Percentiles rank a stretch among this genome's conserved stretches.
Evolutionary conservation across 441 rosid genomes (phyloP).

Genomic region (Francoa sonchifolia): DNA sequence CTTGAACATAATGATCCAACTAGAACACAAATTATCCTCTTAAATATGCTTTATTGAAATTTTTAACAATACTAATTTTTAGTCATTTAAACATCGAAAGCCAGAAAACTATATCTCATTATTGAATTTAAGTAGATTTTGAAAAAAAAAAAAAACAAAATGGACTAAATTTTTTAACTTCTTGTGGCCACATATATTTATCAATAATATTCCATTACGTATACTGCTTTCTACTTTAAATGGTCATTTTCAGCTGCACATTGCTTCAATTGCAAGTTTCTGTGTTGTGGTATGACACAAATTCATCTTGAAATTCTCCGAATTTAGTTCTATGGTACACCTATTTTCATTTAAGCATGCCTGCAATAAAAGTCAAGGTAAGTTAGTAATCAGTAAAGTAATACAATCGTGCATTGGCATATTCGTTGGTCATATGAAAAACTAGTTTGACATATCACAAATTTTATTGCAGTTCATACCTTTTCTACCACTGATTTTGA

Average conservation of each 20-base stretch:
- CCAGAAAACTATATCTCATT: too few relatives aligned
- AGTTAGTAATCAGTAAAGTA: not conserved
- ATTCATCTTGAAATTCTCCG: conserved; percentile 25
- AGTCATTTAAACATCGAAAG: too few relatives aligned
- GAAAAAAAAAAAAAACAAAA: too few relatives aligned
- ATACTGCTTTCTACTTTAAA: not conserved
- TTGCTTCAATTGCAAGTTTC: conserved; percentile 45
- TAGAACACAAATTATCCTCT: too few relatives aligned
- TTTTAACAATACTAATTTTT: too few relatives aligned
- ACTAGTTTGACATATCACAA: not conserved
- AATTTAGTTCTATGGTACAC: conserved; percentile 24
- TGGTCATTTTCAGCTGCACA: conserved; percentile 24
- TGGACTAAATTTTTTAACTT: not conserved
- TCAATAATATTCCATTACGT: not conserved
- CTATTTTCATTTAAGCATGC: conserved; percentile 31
- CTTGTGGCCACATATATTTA: not conserved
- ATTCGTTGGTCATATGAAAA: not conserved
- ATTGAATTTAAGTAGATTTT: too few relatives aligned
- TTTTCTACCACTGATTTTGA: conserved; percentile 30
- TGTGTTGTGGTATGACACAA: conserved; percentile 23
- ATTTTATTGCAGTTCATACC: conserved; percentile 17
- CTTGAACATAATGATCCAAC: too few relatives aligned
- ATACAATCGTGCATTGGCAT: not conserved
- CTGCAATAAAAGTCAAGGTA: conserved; percentile 19
- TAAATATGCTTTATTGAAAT: too few relatives aligned